A percentile compares a stretch with the other conserved stretches of the same genome.
These are phyloP conservation scores for Aspergillus bertholletiae DNA, from an alignment of 495 filamentous ascomycete genomes.

Conservation along the genomic window DNA sequence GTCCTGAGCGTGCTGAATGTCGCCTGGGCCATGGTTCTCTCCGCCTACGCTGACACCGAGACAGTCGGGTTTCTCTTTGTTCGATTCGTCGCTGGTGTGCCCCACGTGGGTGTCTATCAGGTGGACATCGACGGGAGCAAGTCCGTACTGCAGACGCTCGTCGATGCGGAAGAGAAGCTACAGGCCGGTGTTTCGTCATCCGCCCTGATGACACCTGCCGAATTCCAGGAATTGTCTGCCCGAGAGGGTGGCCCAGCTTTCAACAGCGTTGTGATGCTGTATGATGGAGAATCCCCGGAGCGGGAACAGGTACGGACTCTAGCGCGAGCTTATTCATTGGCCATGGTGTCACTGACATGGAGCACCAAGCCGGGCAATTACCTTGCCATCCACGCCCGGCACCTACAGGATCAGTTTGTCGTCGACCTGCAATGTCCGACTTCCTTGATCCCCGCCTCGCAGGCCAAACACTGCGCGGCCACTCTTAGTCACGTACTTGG, in stretches of 20 bases:
- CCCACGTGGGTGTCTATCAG: neutral
- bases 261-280: neutral
- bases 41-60: neutral
- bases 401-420: neutral
- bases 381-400: neutral
- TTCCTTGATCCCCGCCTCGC: neutral
- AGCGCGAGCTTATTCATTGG: neutral
- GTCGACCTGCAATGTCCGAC: neutral
- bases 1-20: neutral
- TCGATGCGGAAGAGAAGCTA: neutral
- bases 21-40: neutral
- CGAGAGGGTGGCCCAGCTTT: neutral
- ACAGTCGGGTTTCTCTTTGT: neutral
- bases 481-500: neutral
- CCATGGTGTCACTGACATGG: neutral
- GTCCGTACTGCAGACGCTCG: neutral
- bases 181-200: neutral
- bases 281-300: neutral
- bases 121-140: neutral
- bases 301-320: neutral
- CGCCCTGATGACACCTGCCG: neutral
- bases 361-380: neutral
- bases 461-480: neutral
- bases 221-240: neutral
- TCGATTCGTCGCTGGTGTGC: neutral